phyloP scores from a whole-genome alignment of 768 basidiomycete genomes.

The Lentinus tigrinus region DNA sequence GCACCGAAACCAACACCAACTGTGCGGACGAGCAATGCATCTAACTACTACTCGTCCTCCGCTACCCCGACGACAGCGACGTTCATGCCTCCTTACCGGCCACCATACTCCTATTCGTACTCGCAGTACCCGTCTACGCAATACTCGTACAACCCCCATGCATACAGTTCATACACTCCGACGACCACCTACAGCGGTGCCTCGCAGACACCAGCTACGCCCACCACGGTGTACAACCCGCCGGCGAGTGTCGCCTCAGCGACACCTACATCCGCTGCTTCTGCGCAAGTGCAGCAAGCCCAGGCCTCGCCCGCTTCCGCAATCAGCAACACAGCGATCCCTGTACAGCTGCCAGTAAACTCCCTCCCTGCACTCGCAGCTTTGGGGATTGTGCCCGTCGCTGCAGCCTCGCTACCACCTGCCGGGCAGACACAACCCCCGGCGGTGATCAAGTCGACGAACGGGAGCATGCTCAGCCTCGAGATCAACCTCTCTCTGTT shows the following conservation, averaged over 20 bases:
- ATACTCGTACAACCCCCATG: slow-evolving; percentile 24
- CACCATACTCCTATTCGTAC: slow-evolving; percentile 27
- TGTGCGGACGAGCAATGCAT: slow-evolving; percentile 7
- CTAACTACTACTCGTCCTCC: slow-evolving; percentile 17
- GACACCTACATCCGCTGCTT: slow-evolving; percentile 8
- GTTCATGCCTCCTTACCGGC: slow-evolving; percentile 26
- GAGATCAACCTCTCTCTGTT: slow-evolving; percentile 78
- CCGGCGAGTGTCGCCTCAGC: neutral
- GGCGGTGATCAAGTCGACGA: slow-evolving; percentile 61
- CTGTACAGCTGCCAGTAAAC: slow-evolving; percentile 69
- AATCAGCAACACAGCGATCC: slow-evolving; percentile 35
- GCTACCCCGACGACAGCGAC: slow-evolving; percentile 29
- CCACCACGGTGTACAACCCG: slow-evolving; percentile 2
- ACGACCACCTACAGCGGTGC: slow-evolving; percentile 1
- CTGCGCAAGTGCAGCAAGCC: slow-evolving; percentile 14
- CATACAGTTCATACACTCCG: slow-evolving; percentile 8
- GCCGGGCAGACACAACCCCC: slow-evolving; percentile 63
- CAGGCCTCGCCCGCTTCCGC: slow-evolving; percentile 4
- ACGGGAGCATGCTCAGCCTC: slow-evolving; percentile 70
- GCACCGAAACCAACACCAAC: slow-evolving; percentile 13
- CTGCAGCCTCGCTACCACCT: slow-evolving; percentile 49
- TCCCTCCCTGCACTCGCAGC: slow-evolving; percentile 59
- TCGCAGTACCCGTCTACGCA: slow-evolving; percentile 25
- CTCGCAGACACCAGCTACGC: slow-evolving; percentile 6
- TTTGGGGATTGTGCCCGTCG: slow-evolving; percentile 72